Evolutionary conservation across 192 early-diverging fungal species (phyloP), one percentile per base, ranked within the genome.

Genomic region (Martensiomyces pterosporus): DNA sequence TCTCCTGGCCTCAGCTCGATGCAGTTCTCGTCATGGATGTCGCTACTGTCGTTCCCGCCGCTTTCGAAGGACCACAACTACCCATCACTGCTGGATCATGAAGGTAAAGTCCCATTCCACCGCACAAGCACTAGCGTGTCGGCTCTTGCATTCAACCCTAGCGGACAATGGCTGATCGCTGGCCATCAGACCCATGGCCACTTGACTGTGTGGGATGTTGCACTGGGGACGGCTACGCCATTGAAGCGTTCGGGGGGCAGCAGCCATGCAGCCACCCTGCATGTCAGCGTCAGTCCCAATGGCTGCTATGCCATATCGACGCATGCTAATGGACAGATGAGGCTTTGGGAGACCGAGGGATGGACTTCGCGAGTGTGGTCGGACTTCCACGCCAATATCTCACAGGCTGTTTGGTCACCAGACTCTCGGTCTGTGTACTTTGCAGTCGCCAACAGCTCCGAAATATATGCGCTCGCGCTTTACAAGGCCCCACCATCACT

Each of bases 311-410:
- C 68, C 14, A 44, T 57, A 0, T 68, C 73, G 7, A 60, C 61
- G 15, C 73, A 76, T 42, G 61, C 73, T 0, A 61, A 64, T 23
- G 53, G 62, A 14, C 67, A 71, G 37, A 52, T 77, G 36, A 51
- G 75, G 19, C 55, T 77, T n/a, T 77, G 75, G 75, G 75, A 77
- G 37, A 65, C 64, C 0, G 55, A 64, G 32, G 16, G 39, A 32
- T 77, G 75, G 75, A 40, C 50, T 0, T 77, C 67, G 14, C 55
- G 55, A 0, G 52, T 69, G 36, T 77, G 75, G 75, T 70, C 66
- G 0, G 67, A 77, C 9, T 55, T 76, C 42, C 25, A 40, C 8
- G 52, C 43, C 14, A 47, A 44, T 24, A 37, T 63, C 14, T 39
- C 43, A 35, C 59, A 64, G 33, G 46, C 67, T 38, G 45, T 49